Base-by-base conservation (phyloP, 1,284 basidiomycete genomes). In the Rhodotorula sp. region DNA sequence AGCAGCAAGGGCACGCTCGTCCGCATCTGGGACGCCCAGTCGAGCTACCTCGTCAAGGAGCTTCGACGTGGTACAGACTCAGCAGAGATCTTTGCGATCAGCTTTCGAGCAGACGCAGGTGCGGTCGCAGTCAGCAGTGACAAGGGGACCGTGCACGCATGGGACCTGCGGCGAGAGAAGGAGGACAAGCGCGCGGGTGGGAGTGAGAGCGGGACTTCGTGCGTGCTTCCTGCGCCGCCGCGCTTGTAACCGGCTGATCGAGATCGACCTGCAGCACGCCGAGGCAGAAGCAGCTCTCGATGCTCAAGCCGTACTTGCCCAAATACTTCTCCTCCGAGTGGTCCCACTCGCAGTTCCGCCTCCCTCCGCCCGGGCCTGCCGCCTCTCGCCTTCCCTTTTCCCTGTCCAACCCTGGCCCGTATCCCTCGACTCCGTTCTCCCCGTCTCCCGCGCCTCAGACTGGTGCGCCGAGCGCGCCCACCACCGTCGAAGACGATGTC, bases 121-220 rank as follows among this genome's bases (percentile, higher is more conserved):
- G 90, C 92, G 77, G 82, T 95, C 2, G 91, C 90, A 77, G 91
- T 91, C 14, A 93, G 92, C 91, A 96, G 93, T 80, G 95, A 98
- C 82, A 97, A 97, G 83, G 94, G 95, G 52, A 98, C 95, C 0
- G 88, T 98, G 7, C 94, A 98, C 80, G 85, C 96, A 34, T 94
- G 94, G 81, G 88, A 89, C 48, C 86, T 96, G 68, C 81, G n/a
- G 84, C 85, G 61, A 77, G 72, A 23, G 68, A 74, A 42, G 75
- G 78, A 64, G 69, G 75, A 61, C 58, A 73, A 61, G 60, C 21
- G 61, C 54, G 49, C 64, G 59, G 59, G 34, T 23, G 74, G 64
- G 14, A 61, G 52, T 25, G 68, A 69, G 21, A 77, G 73, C 70
- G 66, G 64, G 27, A 57, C 65, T 4, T 55, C 57, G 57, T 73